These are phyloP conservation scores for Kwoniella newhampshirensis DNA, from an alignment of 768 basidiomycete genomes.

Conservation along the genomic window DNA sequence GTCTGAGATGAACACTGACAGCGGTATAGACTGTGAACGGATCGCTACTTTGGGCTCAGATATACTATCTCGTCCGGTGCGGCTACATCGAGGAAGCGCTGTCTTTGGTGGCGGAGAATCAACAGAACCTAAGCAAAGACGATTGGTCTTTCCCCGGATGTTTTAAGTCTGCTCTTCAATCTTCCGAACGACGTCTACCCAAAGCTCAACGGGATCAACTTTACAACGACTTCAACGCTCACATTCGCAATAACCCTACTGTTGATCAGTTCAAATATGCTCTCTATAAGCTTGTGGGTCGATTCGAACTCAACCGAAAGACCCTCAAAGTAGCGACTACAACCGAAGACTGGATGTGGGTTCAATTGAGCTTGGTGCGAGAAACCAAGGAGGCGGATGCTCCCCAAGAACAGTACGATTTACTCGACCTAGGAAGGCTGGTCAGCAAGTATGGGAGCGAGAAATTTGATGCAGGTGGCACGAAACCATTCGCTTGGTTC, in stretches of 20 bases:
- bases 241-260: conserved; percentile 76
- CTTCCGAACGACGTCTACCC: conserved; percentile 64
- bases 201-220: conserved; percentile 65
- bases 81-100: conserved; percentile 80
- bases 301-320: conserved; percentile 76
- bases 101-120: conserved; percentile 68
- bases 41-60: conserved; percentile 85
- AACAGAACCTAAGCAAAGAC: conserved; percentile 64
- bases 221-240: conserved; percentile 59
- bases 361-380: conserved; percentile 82
- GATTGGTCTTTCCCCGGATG: conserved; percentile 80
- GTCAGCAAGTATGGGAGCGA: conserved; percentile 54
- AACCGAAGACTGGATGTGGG: conserved; percentile 98
- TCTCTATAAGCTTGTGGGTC: conserved; percentile 91
- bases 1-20: background rate
- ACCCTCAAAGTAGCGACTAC: conserved; percentile 83
- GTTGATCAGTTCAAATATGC: conserved; percentile 95
- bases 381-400: conserved; percentile 63
- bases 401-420: conserved; percentile 64
- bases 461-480: conserved; percentile 61
- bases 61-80: conserved; percentile 87
- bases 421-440: conserved; percentile 50
- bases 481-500: conserved; percentile 58
- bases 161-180: conserved; percentile 79
- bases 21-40: conserved; percentile 69